Evolutionary conservation across 2,329 filamentous ascomycete species (phyloP), one percentile per base, ranked within the genome.

Genomic region (Fusarium sp.): DNA sequence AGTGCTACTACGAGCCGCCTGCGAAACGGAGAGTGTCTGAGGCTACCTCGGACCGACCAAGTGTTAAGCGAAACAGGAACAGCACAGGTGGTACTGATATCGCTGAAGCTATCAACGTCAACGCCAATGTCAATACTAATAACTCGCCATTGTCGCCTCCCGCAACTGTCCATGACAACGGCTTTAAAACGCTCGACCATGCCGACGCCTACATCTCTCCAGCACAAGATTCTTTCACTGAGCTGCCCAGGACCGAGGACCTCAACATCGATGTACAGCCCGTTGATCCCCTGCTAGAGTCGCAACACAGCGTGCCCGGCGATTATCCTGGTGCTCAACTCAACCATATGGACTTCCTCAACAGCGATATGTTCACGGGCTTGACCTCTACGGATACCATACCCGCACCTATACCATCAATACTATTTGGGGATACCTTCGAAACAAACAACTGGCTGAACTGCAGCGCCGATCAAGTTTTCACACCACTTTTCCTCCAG

Each of bases 21-120:
- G 40, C 57, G n/a, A 60, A 60, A 26, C 52, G 57, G 24, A 60
- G 48, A 14, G 34, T 40, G 42, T 60, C 57, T 0, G 51, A 57
- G 11, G 14, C 42, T 0, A 22, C 33, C 10, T 48, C 52, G 6
- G 57, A 60, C 3, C 57, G 43, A 8, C 13, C 42, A 5, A 31
- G 9, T 2, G 14, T 26, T 5, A 46, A 57, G 11, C 11, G 33
- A 39, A 20, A 56, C 13, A 46, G 28, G 22, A 24, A 24, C 22
- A 24, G 22, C 7, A 24, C 22, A 2, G 50, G 17, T 0, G 11
- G 15, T 1, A 7, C 1, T 3, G 34, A 18, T 6, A 20, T 20
- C 18, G 39, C 1, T 34, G 8, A 36, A 15, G 26, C 15, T 1
- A 4, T 45, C 26, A 59, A 22, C n/a, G 34, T 57, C 5, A 57